phyloP scores from a whole-genome alignment of 2,329 filamentous ascomycete genomes.

The Fusarium caatingaense region DNA sequence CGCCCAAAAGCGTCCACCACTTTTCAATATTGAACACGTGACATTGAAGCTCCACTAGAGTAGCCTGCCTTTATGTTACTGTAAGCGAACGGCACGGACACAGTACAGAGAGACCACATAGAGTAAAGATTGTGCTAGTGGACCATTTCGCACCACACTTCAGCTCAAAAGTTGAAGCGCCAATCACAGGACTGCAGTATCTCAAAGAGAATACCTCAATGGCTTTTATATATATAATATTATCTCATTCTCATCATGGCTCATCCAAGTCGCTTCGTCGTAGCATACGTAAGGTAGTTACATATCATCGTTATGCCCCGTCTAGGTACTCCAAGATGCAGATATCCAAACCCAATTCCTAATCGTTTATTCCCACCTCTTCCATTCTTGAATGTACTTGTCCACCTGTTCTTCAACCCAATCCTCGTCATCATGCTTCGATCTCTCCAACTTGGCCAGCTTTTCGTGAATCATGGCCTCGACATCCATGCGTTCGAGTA shows the following conservation, averaged over 20 bases:
- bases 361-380: slow-evolving; percentile 63
- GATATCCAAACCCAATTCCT: slow-evolving; percentile 17
- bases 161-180: not conserved
- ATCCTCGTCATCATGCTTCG: slow-evolving; percentile 48
- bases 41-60: not conserved
- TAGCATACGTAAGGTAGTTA: slow-evolving; percentile 35
- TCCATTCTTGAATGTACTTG: slow-evolving; percentile 67
- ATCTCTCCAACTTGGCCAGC: slow-evolving; percentile 57
- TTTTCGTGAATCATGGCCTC: slow-evolving; percentile 70
- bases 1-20: not conserved
- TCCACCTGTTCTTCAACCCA: slow-evolving; percentile 59
- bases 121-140: not conserved
- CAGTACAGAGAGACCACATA: not conserved
- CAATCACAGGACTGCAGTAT: not conserved
- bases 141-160: not conserved
- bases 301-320: slow-evolving; percentile 35
- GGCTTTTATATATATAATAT: slow-evolving; percentile 12
- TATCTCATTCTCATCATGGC: slow-evolving; percentile 34
- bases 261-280: slow-evolving; percentile 28
- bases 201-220: not conserved
- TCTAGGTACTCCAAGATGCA: slow-evolving; percentile 38
- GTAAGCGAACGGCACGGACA: not conserved
- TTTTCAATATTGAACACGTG: not conserved
- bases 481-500: slow-evolving; percentile 68
- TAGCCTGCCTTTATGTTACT: not conserved